A percentile compares a stretch with the other conserved stretches of the same genome.
These are phyloP conservation scores for Paracoccidioides lutzii DNA, from an alignment of 2,329 filamentous ascomycete genomes.

Conservation along the genomic window DNA sequence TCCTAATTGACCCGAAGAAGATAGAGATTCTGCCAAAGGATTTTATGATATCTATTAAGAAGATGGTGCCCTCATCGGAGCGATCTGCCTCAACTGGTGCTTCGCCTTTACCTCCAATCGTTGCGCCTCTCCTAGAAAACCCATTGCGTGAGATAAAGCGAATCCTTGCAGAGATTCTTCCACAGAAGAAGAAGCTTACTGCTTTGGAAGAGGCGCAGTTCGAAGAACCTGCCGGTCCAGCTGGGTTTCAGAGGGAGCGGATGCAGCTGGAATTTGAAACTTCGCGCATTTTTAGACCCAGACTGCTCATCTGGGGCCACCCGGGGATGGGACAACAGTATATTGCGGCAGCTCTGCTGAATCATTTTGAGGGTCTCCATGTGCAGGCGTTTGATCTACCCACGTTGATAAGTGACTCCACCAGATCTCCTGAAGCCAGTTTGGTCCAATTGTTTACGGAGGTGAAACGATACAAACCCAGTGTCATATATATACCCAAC, in stretches of 20 bases:
- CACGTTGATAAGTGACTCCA: slow-evolving; percentile 69
- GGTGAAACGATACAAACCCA: slow-evolving; percentile 86
- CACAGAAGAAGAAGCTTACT: slow-evolving; percentile 72
- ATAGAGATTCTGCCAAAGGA: slow-evolving; percentile 85
- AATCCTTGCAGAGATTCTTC: slow-evolving; percentile 62
- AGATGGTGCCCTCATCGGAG: slow-evolving; percentile 90
- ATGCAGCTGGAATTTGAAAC: slow-evolving; percentile 70
- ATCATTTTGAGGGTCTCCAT: slow-evolving; percentile 85
- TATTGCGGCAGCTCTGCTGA: slow-evolving; percentile 68
- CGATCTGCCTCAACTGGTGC: slow-evolving; percentile 76
- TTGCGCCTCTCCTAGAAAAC: slow-evolving; percentile 67
- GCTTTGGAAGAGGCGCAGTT: slow-evolving; percentile 90
- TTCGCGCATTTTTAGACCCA: slow-evolving; percentile 74
- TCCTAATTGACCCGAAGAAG: slow-evolving; percentile 70
- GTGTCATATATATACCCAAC: slow-evolving; percentile 86
- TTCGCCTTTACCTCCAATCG: slow-evolving; percentile 60
- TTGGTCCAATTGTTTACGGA: slow-evolving; percentile 85
- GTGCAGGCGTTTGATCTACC: slow-evolving; percentile 90
- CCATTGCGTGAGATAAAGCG: slow-evolving; percentile 58
- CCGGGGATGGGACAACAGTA: slow-evolving; percentile 92
- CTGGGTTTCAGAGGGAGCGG: slow-evolving; percentile 73
- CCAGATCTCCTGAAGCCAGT: slow-evolving; percentile 70
- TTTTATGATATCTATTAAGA: slow-evolving; percentile 94
- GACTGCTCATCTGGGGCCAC: slow-evolving; percentile 68
- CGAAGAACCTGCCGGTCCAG: slow-evolving; percentile 69